Base-by-base conservation (phyloP, 352 stramenopile species). In the Pilasporangium apinafurcum region DNA sequence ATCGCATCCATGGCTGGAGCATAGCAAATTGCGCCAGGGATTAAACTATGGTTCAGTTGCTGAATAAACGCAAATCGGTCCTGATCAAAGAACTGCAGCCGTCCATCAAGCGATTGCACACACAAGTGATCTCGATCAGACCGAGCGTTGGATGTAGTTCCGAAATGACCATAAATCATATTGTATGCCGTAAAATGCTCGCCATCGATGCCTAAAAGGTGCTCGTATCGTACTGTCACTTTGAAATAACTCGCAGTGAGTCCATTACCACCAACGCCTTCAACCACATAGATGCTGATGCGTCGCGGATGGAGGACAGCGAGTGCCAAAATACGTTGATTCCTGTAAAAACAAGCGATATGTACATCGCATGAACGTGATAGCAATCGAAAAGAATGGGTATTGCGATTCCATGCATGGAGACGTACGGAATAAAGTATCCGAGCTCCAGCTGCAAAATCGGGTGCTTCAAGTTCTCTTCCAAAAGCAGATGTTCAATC, bases 81-180 rank as follows among this genome's bases (percentile, higher is more conserved):
- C 47, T 96, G 88, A 53, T 97, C 86, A 35, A 96, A 96, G 40
- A 97, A 88, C 51, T 95, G 82, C n/a, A 97, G 59, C 4, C 86
- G 67, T 0, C 88, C 83, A 53, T 97, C 88, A 33, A 97, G 75
- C 30, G 80, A 92, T 59, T 96, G 88, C 7, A 97, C 85, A n/a
- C 79, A 90, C 4, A 97, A 51, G 44, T 94, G 79, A 37, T 96
- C 86, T 4, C 71, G 60, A 9, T 83, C 68, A 0, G 47, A 43
- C 5, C 53, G 41, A 25, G 39, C 40, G 12, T 38, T 47, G 1
- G 53, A 32, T 8, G 26, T 37, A 4, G 50, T 63, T 12, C 84
- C 86, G 51, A 96, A 97, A 7, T 74, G 55, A 3, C 88, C 88
- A 34, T 62, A 56, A 44, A 87, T 62, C 72, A 97, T 92, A 48